Evolutionary conservation across 192 early-diverging fungal species (phyloP).

Genomic region (Umbelopsis sp.): DNA sequence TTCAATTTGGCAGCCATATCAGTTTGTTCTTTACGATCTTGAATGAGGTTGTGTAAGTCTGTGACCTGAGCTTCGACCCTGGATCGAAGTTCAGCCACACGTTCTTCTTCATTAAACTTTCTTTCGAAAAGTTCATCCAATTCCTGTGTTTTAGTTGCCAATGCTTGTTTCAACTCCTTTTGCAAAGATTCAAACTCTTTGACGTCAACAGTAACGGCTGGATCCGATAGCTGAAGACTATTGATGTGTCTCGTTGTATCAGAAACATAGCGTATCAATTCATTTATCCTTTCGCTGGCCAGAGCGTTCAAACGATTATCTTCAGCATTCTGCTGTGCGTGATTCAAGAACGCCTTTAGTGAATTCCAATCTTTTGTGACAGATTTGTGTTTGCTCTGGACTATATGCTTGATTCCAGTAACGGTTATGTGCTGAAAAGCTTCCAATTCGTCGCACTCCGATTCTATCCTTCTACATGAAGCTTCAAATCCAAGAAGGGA

Average conservation of each 20-base stretch:
- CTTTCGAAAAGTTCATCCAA: slow-evolving; percentile 11
- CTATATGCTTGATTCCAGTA: not conserved
- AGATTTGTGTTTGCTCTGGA: slow-evolving; percentile 19
- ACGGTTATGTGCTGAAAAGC: not conserved
- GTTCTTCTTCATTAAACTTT: slow-evolving; percentile 11
- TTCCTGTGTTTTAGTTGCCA: slow-evolving; percentile 22
- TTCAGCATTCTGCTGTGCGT: slow-evolving; percentile 26
- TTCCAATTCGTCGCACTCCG: not conserved
- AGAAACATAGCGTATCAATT: slow-evolving; percentile 28
- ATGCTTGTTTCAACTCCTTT: slow-evolving; percentile 24
- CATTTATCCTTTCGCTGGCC: slow-evolving; percentile 28
- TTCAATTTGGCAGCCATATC: not conserved
- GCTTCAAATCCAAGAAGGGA: not conserved
- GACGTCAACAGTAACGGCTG: slow-evolving; percentile 34
- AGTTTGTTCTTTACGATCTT: slow-evolving; percentile 5
- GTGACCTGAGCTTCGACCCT: slow-evolving; percentile 30
- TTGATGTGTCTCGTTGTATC: slow-evolving; percentile 31
- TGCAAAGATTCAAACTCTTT: slow-evolving; percentile 30
- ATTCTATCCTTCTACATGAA: slow-evolving; percentile 1
- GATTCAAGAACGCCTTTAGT: slow-evolving; percentile 27
- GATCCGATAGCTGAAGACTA: slow-evolving; percentile 30
- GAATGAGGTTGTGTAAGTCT: slow-evolving; percentile 31
- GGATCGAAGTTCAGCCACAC: slow-evolving; percentile 31
- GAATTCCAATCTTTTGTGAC: slow-evolving; percentile 32
- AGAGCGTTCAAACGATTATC: not conserved